Evolutionary conservation across 805 yeast species (phyloP).

Genomic region (Myxozyma monticola): DNA sequence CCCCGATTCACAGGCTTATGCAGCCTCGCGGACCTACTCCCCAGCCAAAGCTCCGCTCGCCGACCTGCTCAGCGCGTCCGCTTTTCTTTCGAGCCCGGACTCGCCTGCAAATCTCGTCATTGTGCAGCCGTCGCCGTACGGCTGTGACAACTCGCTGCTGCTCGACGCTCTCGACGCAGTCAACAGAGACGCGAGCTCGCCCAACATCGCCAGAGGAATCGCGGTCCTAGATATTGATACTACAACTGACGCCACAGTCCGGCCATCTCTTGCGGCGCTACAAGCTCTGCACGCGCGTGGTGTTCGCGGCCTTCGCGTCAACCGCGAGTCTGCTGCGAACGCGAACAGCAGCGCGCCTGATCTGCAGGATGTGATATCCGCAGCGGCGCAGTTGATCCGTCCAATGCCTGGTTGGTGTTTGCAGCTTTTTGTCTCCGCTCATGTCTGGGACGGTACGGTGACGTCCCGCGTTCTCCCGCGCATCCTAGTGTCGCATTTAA

Average conservation of each 20-base stretch:
- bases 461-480: neutral
- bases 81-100: neutral
- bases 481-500: no score
- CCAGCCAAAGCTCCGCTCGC: constrained; percentile 3
- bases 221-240: constrained; percentile 4
- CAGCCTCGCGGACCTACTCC: constrained; percentile 5
- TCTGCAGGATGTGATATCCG: neutral
- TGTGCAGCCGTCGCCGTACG: constrained; percentile 12
- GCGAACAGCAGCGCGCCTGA: neutral
- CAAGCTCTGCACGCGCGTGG: neutral
- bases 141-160: constrained; percentile 1
- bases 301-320: constrained; percentile 7
- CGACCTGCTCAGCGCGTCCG: constrained; percentile 1
- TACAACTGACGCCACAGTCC: neutral
- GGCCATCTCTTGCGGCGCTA: no score
- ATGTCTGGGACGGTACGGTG: constrained; percentile 3
- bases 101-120: constrained; percentile 5
- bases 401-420: neutral
- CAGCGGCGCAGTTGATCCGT: neutral
- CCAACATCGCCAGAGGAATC: constrained; percentile 1
- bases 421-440: neutral
- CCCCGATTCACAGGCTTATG: constrained; percentile 1
- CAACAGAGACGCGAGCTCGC: neutral
- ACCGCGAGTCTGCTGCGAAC: constrained; percentile 1
- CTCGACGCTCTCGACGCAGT: neutral